Evolutionary conservation across 805 yeast genomes (phyloP), one percentile per base, ranked within the genome.

Genomic region (Brettanomyces bruxellensis): DNA sequence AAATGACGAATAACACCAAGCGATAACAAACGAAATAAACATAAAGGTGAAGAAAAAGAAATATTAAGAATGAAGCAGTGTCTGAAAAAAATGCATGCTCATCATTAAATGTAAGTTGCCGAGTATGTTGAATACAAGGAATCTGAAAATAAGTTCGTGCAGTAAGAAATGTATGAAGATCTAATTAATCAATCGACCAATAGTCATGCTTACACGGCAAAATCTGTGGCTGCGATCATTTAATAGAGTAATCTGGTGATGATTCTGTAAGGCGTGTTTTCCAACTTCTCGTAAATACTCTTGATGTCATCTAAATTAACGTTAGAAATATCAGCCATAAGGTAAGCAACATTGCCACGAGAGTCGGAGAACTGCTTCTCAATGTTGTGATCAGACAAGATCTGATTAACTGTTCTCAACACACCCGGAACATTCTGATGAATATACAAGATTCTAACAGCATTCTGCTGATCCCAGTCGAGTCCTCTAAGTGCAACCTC

Each of bases 391-490:
- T 82, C 82, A 48, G 95, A 85, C 68, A 93, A 79, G 57, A 93
- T 87, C 73, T 91, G 91, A 76, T 93, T 93, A 60, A 93, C 99
- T 38, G 96, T 88, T 67, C 88, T 86, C 78, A 93, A 77, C 47
- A 93, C 99, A 80, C 99, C 99, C 28, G 99, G 99, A 58, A 93
- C 96, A 69, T 93, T 93, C 70, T 86, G 93, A 72, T 93, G 99
- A 61, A 90, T 86, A 70, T 93, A 93, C 59, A 93, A 75, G 38
- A 93, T 96, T 72, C 99, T 86, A 55, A 90, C 97, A 47, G 83
- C 77, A 64, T 84, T 78, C 63, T 85, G 83, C 67, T 87, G 95
- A 62, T 87, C 95, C 67, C 84, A 76, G 59, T 88, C 86, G 55
- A 88, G 72, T 34, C 89, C 84, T 71, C 97, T 86, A 58, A 93